phyloP scores from a whole-genome alignment of 257 asterid genomes.

The Gardenia jasminoides region DNA sequence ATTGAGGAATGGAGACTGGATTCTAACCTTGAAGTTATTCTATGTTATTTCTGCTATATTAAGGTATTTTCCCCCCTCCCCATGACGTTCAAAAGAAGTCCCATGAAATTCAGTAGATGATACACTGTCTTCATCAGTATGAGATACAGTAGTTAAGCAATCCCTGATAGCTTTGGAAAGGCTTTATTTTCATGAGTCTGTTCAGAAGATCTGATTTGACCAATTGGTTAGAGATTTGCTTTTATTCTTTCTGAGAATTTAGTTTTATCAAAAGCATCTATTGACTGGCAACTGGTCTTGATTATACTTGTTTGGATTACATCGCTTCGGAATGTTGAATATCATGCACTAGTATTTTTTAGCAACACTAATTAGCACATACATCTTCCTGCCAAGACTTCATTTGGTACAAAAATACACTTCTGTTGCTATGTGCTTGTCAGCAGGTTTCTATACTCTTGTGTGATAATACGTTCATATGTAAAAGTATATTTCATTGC shows the following conservation, averaged over 20 bases:
- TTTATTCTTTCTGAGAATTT: too few species aligned
- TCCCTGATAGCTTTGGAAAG: not conserved
- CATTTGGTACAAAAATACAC: not conserved
- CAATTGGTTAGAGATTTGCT: not conserved
- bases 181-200: not conserved
- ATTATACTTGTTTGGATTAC: too few species aligned
- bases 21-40: not conserved
- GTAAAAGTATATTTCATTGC: too few species aligned
- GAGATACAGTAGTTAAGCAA: not conserved
- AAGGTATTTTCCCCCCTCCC: not conserved
- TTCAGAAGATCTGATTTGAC: too few species aligned
- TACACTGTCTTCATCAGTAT: not conserved
- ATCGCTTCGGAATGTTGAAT: not conserved
- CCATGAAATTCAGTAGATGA: not conserved
- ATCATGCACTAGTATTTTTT: not conserved
- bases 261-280: too few species aligned
- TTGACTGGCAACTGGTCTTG: not conserved
- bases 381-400: not conserved
- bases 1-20: not conserved
- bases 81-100: not conserved
- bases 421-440: not conserved
- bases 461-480: too few species aligned
- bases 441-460: not conserved
- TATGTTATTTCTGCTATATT: not conserved
- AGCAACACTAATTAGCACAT: too few species aligned